Base-by-base conservation (phyloP, 163 green algal species). In the Chloromonas sp. region DNA sequence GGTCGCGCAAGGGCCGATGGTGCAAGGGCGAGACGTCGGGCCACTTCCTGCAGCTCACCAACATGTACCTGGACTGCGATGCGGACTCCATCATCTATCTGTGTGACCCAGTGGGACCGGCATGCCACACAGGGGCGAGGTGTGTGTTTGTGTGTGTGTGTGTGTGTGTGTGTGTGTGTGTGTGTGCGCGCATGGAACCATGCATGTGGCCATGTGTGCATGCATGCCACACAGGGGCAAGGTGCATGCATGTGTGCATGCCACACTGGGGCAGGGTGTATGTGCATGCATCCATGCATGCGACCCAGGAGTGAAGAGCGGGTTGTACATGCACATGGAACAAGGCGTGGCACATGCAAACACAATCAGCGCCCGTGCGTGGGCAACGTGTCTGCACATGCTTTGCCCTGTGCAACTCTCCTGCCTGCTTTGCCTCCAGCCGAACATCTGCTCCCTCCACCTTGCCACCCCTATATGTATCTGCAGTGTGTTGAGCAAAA, bases 21-120 rank as follows among this genome's bases (percentile, higher is more conserved):
- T 99, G 96, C 90, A 99, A 99, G 87, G 97, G 97, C 1, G 97
- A 99, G 90, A 99, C 96, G 0, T 98, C 93, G 0, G 94, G 94
- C 0, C 94, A 99, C 89, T 99, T 95, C 89, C 98, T 99, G 89
- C 89, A 97, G n/a, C 84, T 92, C 58, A 78, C 83, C 1, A 82
- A 83, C 0, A 11, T 93, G 1, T 94, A 87, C 77, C 79, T 94
- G 36, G 97, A 99, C 90, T 99, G 97, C 87, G 97, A 99, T 85
- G 85, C 88, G 15, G 97, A 99, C 89, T 98, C 94, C 1, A 89
- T 99, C 59, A 96, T 99, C 71, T 99, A 99, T 90, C 85, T 99
- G 62, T 91, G 92, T 0, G 90, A 96, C 58, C 97, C 97, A 13
- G 95, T 97, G 14, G 97, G 97, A 0, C 97, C 97, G 0, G 91